Conservation (phyloP, 495 filamentous ascomycete genomes). For the Aspergillus steynii region DNA sequence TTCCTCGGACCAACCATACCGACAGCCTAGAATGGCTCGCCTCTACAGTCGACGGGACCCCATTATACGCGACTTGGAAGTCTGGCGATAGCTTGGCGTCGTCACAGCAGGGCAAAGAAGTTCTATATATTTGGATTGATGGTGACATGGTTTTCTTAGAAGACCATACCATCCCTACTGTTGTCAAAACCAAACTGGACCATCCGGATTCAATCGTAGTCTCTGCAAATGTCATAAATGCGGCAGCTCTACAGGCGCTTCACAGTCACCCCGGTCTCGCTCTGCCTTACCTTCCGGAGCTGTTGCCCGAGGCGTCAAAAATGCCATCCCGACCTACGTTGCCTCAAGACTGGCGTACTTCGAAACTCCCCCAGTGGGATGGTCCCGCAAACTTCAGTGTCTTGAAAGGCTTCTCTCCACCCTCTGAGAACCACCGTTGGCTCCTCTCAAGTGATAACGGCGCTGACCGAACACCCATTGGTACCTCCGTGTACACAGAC, state of each 20-base stretch:
- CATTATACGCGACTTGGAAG: constrained; percentile 30
- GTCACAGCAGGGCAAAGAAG: constrained; percentile 21
- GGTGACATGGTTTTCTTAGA: constrained; percentile 57
- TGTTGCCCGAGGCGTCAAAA: constrained; percentile 19
- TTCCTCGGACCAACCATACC: constrained; percentile 48
- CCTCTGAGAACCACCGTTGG: constrained; percentile 35
- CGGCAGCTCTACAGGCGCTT: constrained; percentile 33
- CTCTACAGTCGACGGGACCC: constrained; percentile 25
- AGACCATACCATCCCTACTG: constrained; percentile 51
- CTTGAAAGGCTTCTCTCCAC: constrained; percentile 25
- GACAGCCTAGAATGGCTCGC: constrained; percentile 49
- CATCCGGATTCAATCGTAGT: constrained; percentile 48
- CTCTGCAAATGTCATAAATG: constrained; percentile 55
- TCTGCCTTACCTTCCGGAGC: constrained; percentile 40
- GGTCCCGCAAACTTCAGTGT: constrained; percentile 30
- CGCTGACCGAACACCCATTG: constrained; percentile 32
- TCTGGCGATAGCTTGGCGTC: constrained; percentile 21
- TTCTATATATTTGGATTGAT: constrained; percentile 57
- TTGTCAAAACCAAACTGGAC: constrained; percentile 53
- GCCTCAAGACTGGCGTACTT: constrained; percentile 31
- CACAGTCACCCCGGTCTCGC: constrained; percentile 37
- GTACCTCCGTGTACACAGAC: constrained; percentile 30
- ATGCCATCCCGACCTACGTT: constrained; percentile 1
- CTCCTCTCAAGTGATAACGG: constrained; percentile 23
- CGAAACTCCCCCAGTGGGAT: constrained; percentile 32